phyloP scores from a whole-genome alignment of 2,329 filamentous ascomycete genomes.

The Knufia fluminis region DNA sequence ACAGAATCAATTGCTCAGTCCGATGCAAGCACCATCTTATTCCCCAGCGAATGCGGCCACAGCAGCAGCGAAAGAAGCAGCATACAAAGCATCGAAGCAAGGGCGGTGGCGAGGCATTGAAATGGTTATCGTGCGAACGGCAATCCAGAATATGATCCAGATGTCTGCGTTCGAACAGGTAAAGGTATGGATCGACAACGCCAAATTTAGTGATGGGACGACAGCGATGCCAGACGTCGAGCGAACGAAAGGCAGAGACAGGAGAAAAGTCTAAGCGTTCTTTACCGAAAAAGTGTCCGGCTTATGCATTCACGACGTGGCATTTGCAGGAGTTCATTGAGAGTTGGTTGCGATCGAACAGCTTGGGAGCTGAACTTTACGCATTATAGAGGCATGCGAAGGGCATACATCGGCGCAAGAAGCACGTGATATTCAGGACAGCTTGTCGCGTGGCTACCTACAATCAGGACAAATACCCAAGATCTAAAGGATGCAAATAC shows the following conservation, averaged over 20 bases:
- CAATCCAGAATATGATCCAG: constrained; percentile 41
- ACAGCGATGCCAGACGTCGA: constrained; percentile 20
- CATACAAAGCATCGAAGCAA: constrained; percentile 32
- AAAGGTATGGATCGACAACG: constrained; percentile 34
- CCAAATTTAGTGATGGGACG: constrained; percentile 26
- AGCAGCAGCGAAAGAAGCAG: constrained; percentile 29
- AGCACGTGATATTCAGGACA: neutral
- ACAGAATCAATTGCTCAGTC: constrained; percentile 37
- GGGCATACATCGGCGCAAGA: neutral
- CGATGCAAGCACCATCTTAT: constrained; percentile 1
- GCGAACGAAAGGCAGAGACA: constrained; percentile 21
- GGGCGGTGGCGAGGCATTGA: constrained; percentile 37
- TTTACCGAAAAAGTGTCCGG: too few species aligned
- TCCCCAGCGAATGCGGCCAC: constrained; percentile 11
- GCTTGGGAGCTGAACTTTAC: neutral
- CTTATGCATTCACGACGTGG: neutral
- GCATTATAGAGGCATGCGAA: constrained; percentile 1
- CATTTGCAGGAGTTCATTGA: neutral
- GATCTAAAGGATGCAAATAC: too few species aligned
- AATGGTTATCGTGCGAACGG: constrained; percentile 38
- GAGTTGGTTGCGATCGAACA: neutral
- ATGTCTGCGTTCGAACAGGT: constrained; percentile 39
- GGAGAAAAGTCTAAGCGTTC: constrained; percentile 3
- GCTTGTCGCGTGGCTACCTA: neutral
- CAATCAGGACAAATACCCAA: too few species aligned